Conservation (phyloP, 805 yeast species). For the Ogataea minuta region DNA sequence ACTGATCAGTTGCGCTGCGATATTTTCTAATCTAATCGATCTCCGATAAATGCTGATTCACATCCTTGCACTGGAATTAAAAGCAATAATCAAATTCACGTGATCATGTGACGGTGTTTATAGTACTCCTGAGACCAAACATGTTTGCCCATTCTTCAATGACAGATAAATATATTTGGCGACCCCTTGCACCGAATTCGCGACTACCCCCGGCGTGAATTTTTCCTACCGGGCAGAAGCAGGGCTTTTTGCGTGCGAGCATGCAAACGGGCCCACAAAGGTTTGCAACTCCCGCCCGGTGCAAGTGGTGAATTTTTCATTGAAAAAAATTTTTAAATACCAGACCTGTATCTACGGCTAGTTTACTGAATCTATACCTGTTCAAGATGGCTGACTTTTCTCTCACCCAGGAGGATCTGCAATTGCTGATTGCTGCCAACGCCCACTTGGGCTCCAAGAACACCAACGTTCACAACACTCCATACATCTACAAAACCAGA, state of each 20-base stretch:
- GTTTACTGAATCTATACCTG: conserved; percentile 12
- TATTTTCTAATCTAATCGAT: conserved; percentile 4
- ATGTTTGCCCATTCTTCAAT: conserved; percentile 1
- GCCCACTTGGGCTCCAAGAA: conserved; percentile 99
- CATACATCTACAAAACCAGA: conserved; percentile 97
- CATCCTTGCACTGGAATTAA: conserved; percentile 3
- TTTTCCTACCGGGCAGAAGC: conserved; percentile 5
- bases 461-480: conserved; percentile 98
- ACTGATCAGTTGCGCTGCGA: too few relatives aligned
- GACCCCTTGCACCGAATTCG: conserved; percentile 10
- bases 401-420: conserved; percentile 93
- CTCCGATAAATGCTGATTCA: conserved; percentile 6
- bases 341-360: conserved; percentile 15
- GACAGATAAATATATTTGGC: conserved; percentile 4
- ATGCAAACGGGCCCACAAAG: neutral
- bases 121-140: conserved; percentile 1
- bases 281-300: conserved; percentile 1
- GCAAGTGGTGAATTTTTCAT: conserved; percentile 16
- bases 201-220: conserved; percentile 1
- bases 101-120: conserved; percentile 1
- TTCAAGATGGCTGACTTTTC: conserved; percentile 38
- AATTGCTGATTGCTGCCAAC: conserved; percentile 99
- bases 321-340: conserved; percentile 17
- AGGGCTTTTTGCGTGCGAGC: conserved; percentile 1
- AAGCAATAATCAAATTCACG: conserved; percentile 2